Evolutionary conservation across 495 filamentous ascomycete genomes (phyloP).

Genomic region (Hamigera avellanea): DNA sequence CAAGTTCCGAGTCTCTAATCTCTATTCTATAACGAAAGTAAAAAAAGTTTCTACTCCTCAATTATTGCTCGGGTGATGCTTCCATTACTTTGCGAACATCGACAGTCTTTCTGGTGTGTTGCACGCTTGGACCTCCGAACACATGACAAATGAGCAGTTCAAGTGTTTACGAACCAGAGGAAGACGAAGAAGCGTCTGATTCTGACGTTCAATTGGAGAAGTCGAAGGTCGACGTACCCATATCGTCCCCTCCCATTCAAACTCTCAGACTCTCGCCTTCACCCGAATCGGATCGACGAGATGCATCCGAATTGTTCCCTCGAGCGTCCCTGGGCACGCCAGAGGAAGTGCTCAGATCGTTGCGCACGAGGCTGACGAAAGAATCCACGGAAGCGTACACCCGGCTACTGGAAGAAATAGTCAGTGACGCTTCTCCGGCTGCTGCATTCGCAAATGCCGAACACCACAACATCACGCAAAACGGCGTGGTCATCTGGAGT

Average conservation of each 20-base stretch:
- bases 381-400: constrained; percentile 34
- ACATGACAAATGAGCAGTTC: constrained; percentile 24
- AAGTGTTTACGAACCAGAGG: constrained; percentile 16
- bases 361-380: constrained; percentile 4
- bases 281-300: background rate
- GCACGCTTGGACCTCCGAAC: too few species aligned
- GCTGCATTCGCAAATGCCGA: constrained; percentile 4
- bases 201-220: constrained; percentile 7
- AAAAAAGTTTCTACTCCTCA: too few species aligned
- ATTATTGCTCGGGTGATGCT: too few species aligned
- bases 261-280: constrained; percentile 1
- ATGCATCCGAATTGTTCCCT: background rate
- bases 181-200: constrained; percentile 22
- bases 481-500: constrained; percentile 62
- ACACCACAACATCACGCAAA: constrained; percentile 32
- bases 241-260: background rate
- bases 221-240: constrained; percentile 4
- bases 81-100: too few species aligned
- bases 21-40: too few species aligned
- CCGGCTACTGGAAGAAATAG: constrained; percentile 45
- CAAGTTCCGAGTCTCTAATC: too few species aligned
- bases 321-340: constrained; percentile 2
- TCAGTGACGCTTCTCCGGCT: constrained; percentile 23
- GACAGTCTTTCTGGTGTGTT: too few species aligned
- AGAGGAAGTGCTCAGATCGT: constrained; percentile 2